Percentiles rank a stretch among this genome's conserved stretches.
phyloP scores from a whole-genome alignment of 306 rosid genomes.

The Myrica gale region DNA sequence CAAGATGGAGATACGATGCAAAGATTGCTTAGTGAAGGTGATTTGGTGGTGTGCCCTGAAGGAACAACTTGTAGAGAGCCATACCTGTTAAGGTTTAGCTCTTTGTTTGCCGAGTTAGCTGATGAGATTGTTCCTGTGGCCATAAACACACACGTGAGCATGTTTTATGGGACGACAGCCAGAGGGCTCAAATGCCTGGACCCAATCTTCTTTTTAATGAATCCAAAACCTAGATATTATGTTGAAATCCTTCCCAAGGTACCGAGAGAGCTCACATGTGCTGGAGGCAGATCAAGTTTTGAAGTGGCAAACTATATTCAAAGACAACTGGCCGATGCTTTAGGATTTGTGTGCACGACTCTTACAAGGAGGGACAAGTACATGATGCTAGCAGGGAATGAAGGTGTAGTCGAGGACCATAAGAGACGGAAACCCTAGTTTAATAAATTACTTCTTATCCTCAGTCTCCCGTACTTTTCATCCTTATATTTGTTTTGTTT shows the following conservation, averaged over 20 bases:
- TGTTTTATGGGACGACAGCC: slow-evolving; percentile 97
- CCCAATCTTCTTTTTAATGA: slow-evolving; percentile 81
- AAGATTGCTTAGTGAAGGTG: slow-evolving; percentile 56
- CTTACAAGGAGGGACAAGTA: slow-evolving; percentile 87
- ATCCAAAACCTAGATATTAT: slow-evolving; percentile 66
- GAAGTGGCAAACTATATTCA: slow-evolving; percentile 87
- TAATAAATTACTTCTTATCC: background rate
- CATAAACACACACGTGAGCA: slow-evolving; percentile 52
- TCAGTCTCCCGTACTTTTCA: too few species aligned
- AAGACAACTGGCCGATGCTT: slow-evolving; percentile 54
- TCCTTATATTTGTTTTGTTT: too few species aligned
- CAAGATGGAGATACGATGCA: slow-evolving; percentile 71
- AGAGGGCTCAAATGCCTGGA: slow-evolving; percentile 87
- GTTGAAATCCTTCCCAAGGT: slow-evolving; percentile 64
- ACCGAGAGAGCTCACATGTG: slow-evolving; percentile 56
- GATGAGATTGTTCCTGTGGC: slow-evolving; percentile 92
- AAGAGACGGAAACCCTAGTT: slow-evolving; percentile 22
- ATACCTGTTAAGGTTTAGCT: slow-evolving; percentile 77
- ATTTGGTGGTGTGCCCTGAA: slow-evolving; percentile 93
- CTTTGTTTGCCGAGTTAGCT: slow-evolving; percentile 80
- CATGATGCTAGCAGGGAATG: slow-evolving; percentile 92
- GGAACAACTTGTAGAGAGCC: slow-evolving; percentile 99
- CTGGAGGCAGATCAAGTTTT: slow-evolving; percentile 59
- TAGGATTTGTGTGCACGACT: slow-evolving; percentile 84
- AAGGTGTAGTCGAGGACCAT: slow-evolving; percentile 54